Base-by-base conservation (phyloP, 257 asterid species). In the Agastache rugosa region DNA sequence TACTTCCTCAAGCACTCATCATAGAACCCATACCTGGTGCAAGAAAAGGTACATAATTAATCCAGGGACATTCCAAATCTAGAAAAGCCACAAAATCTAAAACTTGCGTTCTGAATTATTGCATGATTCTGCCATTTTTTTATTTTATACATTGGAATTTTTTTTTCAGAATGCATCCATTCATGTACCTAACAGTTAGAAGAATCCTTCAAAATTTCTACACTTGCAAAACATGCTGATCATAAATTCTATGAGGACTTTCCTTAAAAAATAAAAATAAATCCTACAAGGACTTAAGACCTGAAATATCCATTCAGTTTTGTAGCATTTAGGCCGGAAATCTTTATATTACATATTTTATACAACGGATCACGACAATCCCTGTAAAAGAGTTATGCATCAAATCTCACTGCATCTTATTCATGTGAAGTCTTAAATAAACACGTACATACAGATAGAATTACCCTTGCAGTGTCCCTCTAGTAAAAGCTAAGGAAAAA, bases 1-100 rank as follows among this genome's bases (percentile, higher is more conserved):
- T 93, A 93, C 87, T 93, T 93, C 90, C 97, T 86, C 90, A 93
- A 84, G 90, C 97, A 93, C 82, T 91, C 98, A 72, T 93, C 98
- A 71, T 93, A 93, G 78, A 93, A 93, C 39, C 98, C 98, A 85
- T 93, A 93, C 84, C 97, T 93, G 89, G 74, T 23, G 69, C 48
- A 75, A 72, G 68, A 80, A 75, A 68, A 69, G 69, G 81, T 58
- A 15, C 50, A 75, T 83, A 67, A 81, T 78, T 47, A 61, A 78
- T 48, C 41, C 41, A 56, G 56, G 69, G 63, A 42, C 20, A 58
- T 47, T 69, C 48, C 37, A 61, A 60, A 34, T 72, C 67, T 8
- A 23, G 35, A 59, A 74, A 60, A 72, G 23, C 44, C 34, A 42
- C 35, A 50, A 39, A 16, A 47, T 29, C 31, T 47, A 56, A n/a